These are phyloP conservation scores for Camelina sativa DNA, from an alignment of 345 rosid genomes.

Conservation along the genomic window DNA sequence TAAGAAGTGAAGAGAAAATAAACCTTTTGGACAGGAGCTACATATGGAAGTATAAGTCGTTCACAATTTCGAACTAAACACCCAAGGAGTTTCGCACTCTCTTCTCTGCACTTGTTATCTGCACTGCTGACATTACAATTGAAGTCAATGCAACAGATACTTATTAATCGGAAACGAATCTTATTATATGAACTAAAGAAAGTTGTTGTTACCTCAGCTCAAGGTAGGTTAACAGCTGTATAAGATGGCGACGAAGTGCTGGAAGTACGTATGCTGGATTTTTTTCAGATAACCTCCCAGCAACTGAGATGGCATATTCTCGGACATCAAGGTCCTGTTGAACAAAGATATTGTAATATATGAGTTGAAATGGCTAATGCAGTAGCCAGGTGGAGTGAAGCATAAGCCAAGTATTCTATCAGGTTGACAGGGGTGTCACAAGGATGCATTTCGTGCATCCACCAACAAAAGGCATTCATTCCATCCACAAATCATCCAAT, in stretches of 20 bases:
- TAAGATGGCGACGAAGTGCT: conserved; percentile 98
- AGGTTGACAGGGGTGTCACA: conserved; percentile 19
- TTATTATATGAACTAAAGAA: conserved; percentile 14
- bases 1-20: conserved; percentile 35
- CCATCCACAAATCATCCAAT: conserved; percentile 20
- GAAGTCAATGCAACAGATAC: conserved; percentile 46
- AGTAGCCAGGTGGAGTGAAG: conserved; percentile 22
- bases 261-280: conserved; percentile 99
- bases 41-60: conserved; percentile 83
- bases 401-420: conserved; percentile 29
- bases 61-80: conserved; percentile 98
- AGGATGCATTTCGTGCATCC: conserved; percentile 23
- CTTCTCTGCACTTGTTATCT: conserved; percentile 97
- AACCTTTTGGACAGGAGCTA: conserved; percentile 98
- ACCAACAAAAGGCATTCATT: conserved; percentile 21
- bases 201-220: conserved; percentile 73
- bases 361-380: conserved; percentile 22
- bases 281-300: conserved; percentile 95
- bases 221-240: conserved; percentile 93
- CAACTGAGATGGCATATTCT: conserved; percentile 92
- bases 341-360: conserved; percentile 34
- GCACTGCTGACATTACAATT: conserved; percentile 78
- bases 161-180: conserved; percentile 23
- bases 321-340: conserved; percentile 92
- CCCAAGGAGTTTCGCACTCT: conserved; percentile 96